A percentile compares a stretch with the other conserved stretches of the same genome.
Conservation (phyloP, 192 early-diverging fungal species). For the Linnemannia schmuckeri region DNA sequence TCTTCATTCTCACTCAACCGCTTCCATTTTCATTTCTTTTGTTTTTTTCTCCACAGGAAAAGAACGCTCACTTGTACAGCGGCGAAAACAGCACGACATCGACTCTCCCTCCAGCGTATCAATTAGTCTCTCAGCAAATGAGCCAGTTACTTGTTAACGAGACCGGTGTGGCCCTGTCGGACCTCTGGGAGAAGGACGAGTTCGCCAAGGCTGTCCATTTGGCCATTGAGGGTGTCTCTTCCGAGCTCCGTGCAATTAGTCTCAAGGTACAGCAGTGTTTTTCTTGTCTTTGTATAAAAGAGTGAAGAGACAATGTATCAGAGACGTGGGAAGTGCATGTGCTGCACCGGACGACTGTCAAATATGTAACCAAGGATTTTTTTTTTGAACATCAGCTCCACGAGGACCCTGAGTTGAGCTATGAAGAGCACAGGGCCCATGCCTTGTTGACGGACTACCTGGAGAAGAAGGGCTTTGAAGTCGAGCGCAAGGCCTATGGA, state of each 20-base stretch:
- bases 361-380: too few species aligned
- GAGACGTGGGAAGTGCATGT: too few species aligned
- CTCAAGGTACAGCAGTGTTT: slow-evolving; percentile 42
- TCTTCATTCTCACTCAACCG: not conserved
- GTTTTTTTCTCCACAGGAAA: slow-evolving; percentile 23
- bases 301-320: too few species aligned
- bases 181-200: slow-evolving; percentile 40
- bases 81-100: not conserved
- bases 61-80: slow-evolving; percentile 13
- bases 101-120: slow-evolving; percentile 34
- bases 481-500: slow-evolving; percentile 70
- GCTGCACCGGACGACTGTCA: too few species aligned
- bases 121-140: slow-evolving; percentile 29
- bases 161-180: slow-evolving; percentile 10
- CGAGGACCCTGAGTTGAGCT: slow-evolving; percentile 69
- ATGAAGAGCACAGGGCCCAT: slow-evolving; percentile 72
- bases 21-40: not conserved
- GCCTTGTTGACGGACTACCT: slow-evolving; percentile 75
- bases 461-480: slow-evolving; percentile 70
- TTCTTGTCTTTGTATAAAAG: not conserved
- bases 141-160: slow-evolving; percentile 7
- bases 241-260: slow-evolving; percentile 60
- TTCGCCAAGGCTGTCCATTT: slow-evolving; percentile 42
- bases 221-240: slow-evolving; percentile 54
- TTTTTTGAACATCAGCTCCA: slow-evolving; percentile 60